phyloP scores from a whole-genome alignment of 257 asterid genomes.

The Penstemon eatonii region DNA sequence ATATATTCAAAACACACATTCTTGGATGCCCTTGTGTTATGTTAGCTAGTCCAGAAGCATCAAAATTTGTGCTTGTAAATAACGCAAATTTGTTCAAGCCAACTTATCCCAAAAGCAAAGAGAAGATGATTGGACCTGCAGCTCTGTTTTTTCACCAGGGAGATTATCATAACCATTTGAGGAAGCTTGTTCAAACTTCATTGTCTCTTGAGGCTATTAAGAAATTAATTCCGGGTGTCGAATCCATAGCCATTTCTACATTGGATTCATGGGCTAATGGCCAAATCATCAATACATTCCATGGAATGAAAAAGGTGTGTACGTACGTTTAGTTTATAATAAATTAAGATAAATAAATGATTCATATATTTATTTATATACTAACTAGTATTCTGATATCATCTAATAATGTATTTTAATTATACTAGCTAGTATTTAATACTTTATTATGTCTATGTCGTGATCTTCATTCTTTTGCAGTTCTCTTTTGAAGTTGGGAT shows the following conservation, averaged over 20 bases:
- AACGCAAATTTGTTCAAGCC: conserved; percentile 71
- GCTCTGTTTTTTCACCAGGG: conserved; percentile 86
- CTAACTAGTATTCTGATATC: too few species aligned
- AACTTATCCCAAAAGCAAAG: conserved; percentile 81
- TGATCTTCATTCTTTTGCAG: conserved; percentile 25
- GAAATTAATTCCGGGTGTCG: conserved; percentile 47
- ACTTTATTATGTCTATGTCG: conserved; percentile 3
- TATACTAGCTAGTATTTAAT: not conserved
- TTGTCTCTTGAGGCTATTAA: conserved; percentile 51
- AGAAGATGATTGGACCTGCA: conserved; percentile 72
- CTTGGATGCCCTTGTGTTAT: conserved; percentile 84
- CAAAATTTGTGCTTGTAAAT: conserved; percentile 64
- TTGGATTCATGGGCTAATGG: conserved; percentile 50
- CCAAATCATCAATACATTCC: conserved; percentile 50
- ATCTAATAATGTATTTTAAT: not conserved
- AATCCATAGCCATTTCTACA: conserved; percentile 44
- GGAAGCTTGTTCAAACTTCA: conserved; percentile 57
- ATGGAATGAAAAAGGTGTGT: conserved; percentile 62
- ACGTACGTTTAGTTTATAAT: too few species aligned
- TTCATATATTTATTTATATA: too few species aligned
- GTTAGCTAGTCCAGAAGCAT: conserved; percentile 80
- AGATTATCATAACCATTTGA: conserved; percentile 48
- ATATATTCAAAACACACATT: conserved; percentile 70
- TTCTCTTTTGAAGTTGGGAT: conserved; percentile 82
- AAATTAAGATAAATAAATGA: too few species aligned